A percentile compares a stretch with the other conserved stretches of the same genome.
phyloP scores from a whole-genome alignment of 768 basidiomycete species.

The Tylopilus rubrobrunneus region DNA sequence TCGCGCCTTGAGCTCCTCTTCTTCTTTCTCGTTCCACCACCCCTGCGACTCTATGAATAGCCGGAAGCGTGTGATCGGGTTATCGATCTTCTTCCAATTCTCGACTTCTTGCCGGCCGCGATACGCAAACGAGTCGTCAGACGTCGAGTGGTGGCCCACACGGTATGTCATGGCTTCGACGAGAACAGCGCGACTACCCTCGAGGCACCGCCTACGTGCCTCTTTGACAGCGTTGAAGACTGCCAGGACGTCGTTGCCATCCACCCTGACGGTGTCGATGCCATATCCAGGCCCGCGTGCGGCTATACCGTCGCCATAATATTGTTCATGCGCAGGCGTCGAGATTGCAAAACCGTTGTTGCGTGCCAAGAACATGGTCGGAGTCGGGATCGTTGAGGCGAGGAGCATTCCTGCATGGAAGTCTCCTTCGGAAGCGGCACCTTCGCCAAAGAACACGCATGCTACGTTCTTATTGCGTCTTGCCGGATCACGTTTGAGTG shows the following conservation, averaged over 20 bases:
- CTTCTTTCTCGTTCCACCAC: conserved; percentile 81
- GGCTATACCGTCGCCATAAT: conserved; percentile 89
- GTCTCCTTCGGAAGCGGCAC: conserved; percentile 91
- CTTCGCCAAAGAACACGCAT: conserved; percentile 90
- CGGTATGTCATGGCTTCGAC: conserved; percentile 92
- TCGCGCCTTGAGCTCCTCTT: conserved; percentile 63
- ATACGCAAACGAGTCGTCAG: conserved; percentile 95
- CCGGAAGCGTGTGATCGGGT: conserved; percentile 83
- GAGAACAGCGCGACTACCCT: conserved; percentile 77
- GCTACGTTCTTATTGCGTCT: conserved; percentile 73
- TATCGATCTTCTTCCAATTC: conserved; percentile 86
- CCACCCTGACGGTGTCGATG: conserved; percentile 86
- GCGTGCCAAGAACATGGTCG: conserved; percentile 69
- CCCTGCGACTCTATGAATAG: conserved; percentile 75
- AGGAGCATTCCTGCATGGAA: conserved; percentile 89
- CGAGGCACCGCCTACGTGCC: conserved; percentile 65
- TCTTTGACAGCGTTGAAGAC: conserved; percentile 73
- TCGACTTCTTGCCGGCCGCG: conserved; percentile 87
- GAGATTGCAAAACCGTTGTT: conserved; percentile 96
- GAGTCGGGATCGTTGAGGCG: conserved; percentile 72
- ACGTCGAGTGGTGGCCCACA: conserved; percentile 93
- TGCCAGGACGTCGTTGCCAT: conserved; percentile 90
- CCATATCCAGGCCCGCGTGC: conserved; percentile 88
- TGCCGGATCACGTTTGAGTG: conserved; percentile 71
- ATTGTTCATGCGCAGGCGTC: conserved; percentile 87